phyloP scores from a whole-genome alignment of 1,139 yeast species.

The Sugiyamaella novakii region DNA sequence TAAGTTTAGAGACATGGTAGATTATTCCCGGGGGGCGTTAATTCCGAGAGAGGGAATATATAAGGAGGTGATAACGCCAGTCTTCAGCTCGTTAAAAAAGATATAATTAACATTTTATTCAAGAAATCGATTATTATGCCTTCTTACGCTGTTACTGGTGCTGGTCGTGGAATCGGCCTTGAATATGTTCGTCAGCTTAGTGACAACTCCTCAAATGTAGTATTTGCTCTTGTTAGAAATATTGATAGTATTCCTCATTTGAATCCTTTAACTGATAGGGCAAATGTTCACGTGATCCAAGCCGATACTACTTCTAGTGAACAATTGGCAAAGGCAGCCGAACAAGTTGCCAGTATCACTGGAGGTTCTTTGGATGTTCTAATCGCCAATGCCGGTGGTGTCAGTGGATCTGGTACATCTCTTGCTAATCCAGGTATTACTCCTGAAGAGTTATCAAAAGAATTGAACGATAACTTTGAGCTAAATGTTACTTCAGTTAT shows the following conservation, averaged over 20 bases:
- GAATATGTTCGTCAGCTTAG: constrained; percentile 20
- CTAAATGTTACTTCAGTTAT: constrained; percentile 10
- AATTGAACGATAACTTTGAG: constrained; percentile 15
- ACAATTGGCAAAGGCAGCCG: constrained; percentile 18
- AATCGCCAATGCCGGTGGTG: constrained; percentile 25
- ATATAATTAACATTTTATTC: neutral
- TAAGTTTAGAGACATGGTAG: neutral
- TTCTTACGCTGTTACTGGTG: constrained; percentile 24
- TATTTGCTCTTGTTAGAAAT: constrained; percentile 23
- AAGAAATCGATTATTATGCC: constrained; percentile 12
- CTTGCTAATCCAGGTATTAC: constrained; percentile 12
- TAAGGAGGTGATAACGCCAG: neutral
- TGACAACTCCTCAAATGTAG: constrained; percentile 4
- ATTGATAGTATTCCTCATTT: constrained; percentile 11
- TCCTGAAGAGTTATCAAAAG: constrained; percentile 2
- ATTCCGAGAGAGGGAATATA: neutral
- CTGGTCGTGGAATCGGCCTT: constrained; percentile 23
- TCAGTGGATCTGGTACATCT: neutral
- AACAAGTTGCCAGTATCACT: constrained; percentile 15
- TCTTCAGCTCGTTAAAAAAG: neutral
- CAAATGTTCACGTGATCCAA: constrained; percentile 22
- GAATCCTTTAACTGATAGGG: constrained; percentile 14
- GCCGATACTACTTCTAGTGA: constrained; percentile 20
- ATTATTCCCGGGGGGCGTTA: neutral
- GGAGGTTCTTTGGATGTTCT: constrained; percentile 24